Evolutionary conservation across 2,329 filamentous ascomycete genomes (phyloP), one percentile per base, ranked within the genome.

Genomic region (Diaporthe citriasiana): DNA sequence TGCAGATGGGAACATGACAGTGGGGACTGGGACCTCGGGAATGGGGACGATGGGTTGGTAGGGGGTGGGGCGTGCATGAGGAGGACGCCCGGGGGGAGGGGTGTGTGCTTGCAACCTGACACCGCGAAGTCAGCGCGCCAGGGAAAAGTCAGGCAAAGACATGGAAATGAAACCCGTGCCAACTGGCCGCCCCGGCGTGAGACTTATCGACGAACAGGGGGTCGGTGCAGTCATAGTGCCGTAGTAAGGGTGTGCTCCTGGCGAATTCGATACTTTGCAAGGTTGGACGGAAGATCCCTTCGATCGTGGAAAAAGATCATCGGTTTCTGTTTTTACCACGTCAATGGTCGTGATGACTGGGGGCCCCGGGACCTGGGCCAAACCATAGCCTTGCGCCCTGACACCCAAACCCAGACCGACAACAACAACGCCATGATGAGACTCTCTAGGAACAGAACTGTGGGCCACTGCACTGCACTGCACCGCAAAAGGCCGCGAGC

Each of bases 301-400:
- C 74, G 74, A 74, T 72, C 68, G 74, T 70, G 71, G 55, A 75
- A 73, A 72, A 59, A 55, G 60, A 63, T 45, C 66, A 72, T 38
- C 57, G 68, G 72, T 75, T 75, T 75, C 74, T 75, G 72, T 70
- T 74, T 75, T 75, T 75, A 74, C 74, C 74, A 65, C 71, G 70
- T 74, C 73, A 51, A 72, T 60, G 70, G 65, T 68, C 45, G 53
- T 38, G 71, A 47, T 57, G 69, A 60, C 45, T 51, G 55, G 38
- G 56, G n/a, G 10, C 50, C 66, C 59, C 57, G 63, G 53, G 35
- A 70, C 66, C 45, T 33, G 42, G 63, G 42, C 55, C 60, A 40
- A 59, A 51, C 47, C 65, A 51, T 45, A 66, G 63, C 57, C 66
- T 51, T 65, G 66, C 69, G 71, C 45, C 66, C 66, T 51, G 47